These are phyloP conservation scores for Euphorbia celastroides DNA, from an alignment of 441 rosid species.

Conservation along the genomic window DNA sequence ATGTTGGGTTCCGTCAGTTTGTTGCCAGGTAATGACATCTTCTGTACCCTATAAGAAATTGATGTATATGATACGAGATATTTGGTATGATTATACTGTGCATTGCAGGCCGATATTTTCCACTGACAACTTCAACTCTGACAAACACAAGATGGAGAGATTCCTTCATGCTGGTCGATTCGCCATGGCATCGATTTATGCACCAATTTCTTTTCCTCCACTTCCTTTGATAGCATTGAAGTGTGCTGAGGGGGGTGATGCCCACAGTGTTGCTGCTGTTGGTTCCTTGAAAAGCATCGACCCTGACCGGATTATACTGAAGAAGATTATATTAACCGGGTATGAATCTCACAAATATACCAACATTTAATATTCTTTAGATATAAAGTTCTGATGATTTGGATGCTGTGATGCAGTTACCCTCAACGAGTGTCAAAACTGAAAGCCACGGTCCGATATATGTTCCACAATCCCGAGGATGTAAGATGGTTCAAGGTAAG, in stretches of 20 bases:
- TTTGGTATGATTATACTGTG: slow-evolving; percentile 7
- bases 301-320: slow-evolving; percentile 75
- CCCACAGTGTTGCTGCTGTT: slow-evolving; percentile 71
- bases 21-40: slow-evolving; percentile 56
- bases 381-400: neutral
- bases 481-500: slow-evolving; percentile 96
- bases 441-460: slow-evolving; percentile 78
- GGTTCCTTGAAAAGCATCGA: slow-evolving; percentile 83
- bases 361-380: slow-evolving; percentile 9
- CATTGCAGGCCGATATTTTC: slow-evolving; percentile 80
- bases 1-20: slow-evolving; percentile 94
- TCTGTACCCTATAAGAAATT: neutral
- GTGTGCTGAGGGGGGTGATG: slow-evolving; percentile 35
- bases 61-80: slow-evolving; percentile 27
- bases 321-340: slow-evolving; percentile 94
- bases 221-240: slow-evolving; percentile 82
- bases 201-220: slow-evolving; percentile 82
- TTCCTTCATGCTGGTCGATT: slow-evolving; percentile 82
- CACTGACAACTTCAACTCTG: slow-evolving; percentile 64
- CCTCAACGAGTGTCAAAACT: slow-evolving; percentile 90
- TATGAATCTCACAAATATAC: slow-evolving; percentile 84
- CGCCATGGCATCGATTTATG: slow-evolving; percentile 75
- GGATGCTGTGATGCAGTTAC: slow-evolving; percentile 46
- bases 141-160: slow-evolving; percentile 95
- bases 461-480: slow-evolving; percentile 91